Conservation (phyloP, 768 basidiomycete species). For the Chalciporus piperatus region DNA sequence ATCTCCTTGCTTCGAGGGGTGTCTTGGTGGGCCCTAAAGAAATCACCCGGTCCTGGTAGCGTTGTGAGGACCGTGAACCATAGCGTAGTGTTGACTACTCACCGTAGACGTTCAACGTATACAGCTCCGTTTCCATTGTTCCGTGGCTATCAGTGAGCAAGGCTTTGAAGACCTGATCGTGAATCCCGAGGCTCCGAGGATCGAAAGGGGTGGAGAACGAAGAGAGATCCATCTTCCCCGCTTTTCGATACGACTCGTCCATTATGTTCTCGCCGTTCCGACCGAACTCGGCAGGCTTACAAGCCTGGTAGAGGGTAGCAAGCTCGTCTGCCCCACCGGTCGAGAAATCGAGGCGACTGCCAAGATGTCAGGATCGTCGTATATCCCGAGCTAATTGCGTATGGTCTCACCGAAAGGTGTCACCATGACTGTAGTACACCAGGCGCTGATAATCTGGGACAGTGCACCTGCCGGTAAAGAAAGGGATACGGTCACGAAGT, state of each 20-base stretch:
- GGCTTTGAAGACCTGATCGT: slow-evolving; percentile 20
- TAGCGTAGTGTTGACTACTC: too few species aligned
- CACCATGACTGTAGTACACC: not conserved
- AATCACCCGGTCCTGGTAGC: slow-evolving; percentile 30
- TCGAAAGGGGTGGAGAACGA: slow-evolving; percentile 37
- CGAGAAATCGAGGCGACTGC: slow-evolving; percentile 1
- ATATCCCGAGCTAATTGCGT: too few species aligned
- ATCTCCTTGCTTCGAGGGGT: too few species aligned
- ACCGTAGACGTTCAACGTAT: slow-evolving; percentile 50
- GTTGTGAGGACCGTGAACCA: not conserved
- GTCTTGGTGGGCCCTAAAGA: too few species aligned
- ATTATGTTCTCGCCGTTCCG: slow-evolving; percentile 34
- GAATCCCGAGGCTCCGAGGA: slow-evolving; percentile 28
- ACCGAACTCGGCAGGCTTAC: slow-evolving; percentile 32
- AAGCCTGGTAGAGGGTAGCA: slow-evolving; percentile 28
- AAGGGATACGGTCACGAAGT: not conserved
- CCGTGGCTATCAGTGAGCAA: slow-evolving; percentile 15
- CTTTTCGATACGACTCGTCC: slow-evolving; percentile 44
- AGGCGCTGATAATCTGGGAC: slow-evolving; percentile 1
- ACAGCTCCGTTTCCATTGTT: slow-evolving; percentile 34
- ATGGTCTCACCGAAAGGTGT: not conserved
- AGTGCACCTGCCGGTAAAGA: not conserved
- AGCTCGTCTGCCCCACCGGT: not conserved
- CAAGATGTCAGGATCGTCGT: not conserved
- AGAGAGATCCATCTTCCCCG: slow-evolving; percentile 38